Percentiles rank a stretch among this genome's conserved stretches.
Evolutionary conservation across 345 rosid species (phyloP).

Genomic region (Erysimum cheiranthoides): DNA sequence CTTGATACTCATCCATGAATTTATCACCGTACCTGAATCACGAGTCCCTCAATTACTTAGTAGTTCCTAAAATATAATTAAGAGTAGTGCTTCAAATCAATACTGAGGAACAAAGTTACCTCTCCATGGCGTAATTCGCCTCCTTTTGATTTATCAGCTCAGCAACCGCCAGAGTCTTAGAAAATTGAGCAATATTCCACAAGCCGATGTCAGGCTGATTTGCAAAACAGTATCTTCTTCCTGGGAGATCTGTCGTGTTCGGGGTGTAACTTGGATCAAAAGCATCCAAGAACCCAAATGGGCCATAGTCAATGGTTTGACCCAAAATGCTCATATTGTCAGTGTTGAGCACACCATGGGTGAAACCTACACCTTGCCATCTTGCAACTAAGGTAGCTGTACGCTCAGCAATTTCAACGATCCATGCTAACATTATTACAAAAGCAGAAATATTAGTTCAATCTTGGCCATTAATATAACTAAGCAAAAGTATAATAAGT

Average conservation of each 20-base stretch:
- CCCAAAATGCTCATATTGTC: slow-evolving; percentile 99
- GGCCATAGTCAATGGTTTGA: slow-evolving; percentile 95
- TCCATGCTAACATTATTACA: slow-evolving; percentile 71
- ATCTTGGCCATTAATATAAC: neutral
- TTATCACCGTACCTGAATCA: slow-evolving; percentile 81
- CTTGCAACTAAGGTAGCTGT: slow-evolving; percentile 83
- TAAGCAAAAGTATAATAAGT: neutral
- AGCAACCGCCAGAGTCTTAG: slow-evolving; percentile 70
- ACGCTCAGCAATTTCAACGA: slow-evolving; percentile 89
- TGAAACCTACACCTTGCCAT: slow-evolving; percentile 99
- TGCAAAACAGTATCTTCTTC: slow-evolving; percentile 93
- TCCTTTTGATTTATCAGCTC: slow-evolving; percentile 81
- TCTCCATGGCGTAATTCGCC: slow-evolving; percentile 89
- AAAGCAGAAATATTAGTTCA: slow-evolving; percentile 35
- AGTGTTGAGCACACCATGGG: slow-evolving; percentile 97
- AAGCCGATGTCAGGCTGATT: slow-evolving; percentile 96
- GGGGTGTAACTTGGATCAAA: slow-evolving; percentile 98
- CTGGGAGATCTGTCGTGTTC: slow-evolving; percentile 97
- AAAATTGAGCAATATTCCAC: slow-evolving; percentile 93
- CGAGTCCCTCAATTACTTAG: neutral
- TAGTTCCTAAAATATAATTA: neutral
- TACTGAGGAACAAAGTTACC: slow-evolving; percentile 50
- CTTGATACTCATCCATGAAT: slow-evolving; percentile 97
- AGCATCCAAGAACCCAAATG: slow-evolving; percentile 97
- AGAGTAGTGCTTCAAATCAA: neutral